Percentiles rank a stretch among this genome's conserved stretches.
Conservation (phyloP, 2,329 filamentous ascomycete species). For the Diplodia sapinea region DNA sequence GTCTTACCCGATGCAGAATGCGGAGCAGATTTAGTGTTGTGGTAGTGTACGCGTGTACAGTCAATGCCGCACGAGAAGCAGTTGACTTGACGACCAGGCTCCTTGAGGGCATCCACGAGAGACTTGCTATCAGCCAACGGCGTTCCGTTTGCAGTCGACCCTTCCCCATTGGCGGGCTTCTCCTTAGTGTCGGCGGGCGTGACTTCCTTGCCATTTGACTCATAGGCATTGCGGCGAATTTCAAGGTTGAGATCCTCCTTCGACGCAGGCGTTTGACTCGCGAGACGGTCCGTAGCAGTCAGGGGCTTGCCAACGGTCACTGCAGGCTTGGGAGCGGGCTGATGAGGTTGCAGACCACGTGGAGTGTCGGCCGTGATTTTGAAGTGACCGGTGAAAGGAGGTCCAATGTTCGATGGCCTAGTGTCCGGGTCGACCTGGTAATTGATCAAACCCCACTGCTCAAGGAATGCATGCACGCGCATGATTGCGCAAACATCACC, state of each 20-base stretch:
- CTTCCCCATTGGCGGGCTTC: slow-evolving; percentile 64
- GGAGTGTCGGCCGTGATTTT: slow-evolving; percentile 95
- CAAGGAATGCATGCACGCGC: slow-evolving; percentile 95
- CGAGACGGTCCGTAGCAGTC: slow-evolving; percentile 72
- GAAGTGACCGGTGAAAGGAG: slow-evolving; percentile 97
- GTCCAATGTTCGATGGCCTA: slow-evolving; percentile 90
- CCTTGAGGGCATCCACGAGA: slow-evolving; percentile 65
- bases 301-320: slow-evolving; percentile 66
- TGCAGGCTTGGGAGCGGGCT: slow-evolving; percentile 78
- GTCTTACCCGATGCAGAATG: slow-evolving; percentile 57
- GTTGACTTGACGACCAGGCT: slow-evolving; percentile 70
- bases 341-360: slow-evolving; percentile 91
- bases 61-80: slow-evolving; percentile 94
- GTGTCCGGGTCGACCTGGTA: slow-evolving; percentile 99
- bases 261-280: slow-evolving; percentile 66
- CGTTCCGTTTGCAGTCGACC: slow-evolving; percentile 68
- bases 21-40: slow-evolving; percentile 67
- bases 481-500: slow-evolving; percentile 99
- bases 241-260: slow-evolving; percentile 91
- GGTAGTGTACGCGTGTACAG: slow-evolving; percentile 75
- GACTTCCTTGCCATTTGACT: slow-evolving; percentile 85
- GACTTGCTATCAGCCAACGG: slow-evolving; percentile 67
- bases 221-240: slow-evolving; percentile 93
- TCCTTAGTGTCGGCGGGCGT: slow-evolving; percentile 72
- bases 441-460: slow-evolving; percentile 99